phyloP scores from a whole-genome alignment of 2,329 filamentous ascomycete genomes.

The Bipolaris sorokiniana region DNA sequence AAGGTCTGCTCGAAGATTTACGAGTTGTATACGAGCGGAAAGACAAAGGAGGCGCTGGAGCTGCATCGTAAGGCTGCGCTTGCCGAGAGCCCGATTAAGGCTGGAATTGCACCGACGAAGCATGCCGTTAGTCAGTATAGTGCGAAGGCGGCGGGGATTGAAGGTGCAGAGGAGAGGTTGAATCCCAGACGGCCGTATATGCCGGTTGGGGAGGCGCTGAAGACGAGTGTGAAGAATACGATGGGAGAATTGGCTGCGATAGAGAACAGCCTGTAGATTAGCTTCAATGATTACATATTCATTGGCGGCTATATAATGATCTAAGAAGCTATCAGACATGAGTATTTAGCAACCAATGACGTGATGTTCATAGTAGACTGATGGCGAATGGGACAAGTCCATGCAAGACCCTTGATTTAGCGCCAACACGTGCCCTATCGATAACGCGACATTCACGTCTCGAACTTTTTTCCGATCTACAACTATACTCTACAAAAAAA shows the following conservation, averaged over 20 bases:
- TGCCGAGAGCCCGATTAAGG: conserved; percentile 70
- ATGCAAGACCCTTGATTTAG: conserved; percentile 11
- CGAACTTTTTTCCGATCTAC: conserved; percentile 28
- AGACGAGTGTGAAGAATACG: conserved; percentile 27
- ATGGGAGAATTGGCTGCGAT: conserved; percentile 38
- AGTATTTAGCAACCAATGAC: not conserved
- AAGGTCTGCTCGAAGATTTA: conserved; percentile 65
- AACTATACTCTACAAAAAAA: conserved; percentile 8
- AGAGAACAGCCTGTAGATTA: conserved; percentile 25
- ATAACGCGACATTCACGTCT: conserved; percentile 31
- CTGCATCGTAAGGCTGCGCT: conserved; percentile 68
- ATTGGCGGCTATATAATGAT: not conserved
- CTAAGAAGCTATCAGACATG: not conserved
- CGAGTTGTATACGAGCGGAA: conserved; percentile 64
- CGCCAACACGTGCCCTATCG: conserved; percentile 20
- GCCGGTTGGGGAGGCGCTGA: conserved; percentile 34
- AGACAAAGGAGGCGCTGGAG: conserved; percentile 62
- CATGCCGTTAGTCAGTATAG: conserved; percentile 68
- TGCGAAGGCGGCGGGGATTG: conserved; percentile 63
- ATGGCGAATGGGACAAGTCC: not conserved
- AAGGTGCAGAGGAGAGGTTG: conserved; percentile 38
- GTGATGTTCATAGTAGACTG: not conserved
- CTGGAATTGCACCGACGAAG: conserved; percentile 71
- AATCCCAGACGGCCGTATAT: conserved; percentile 39
- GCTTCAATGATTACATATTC: not conserved